Conservation (phyloP, 139 green algal species). For the Zygnema circumcarinatum region DNA sequence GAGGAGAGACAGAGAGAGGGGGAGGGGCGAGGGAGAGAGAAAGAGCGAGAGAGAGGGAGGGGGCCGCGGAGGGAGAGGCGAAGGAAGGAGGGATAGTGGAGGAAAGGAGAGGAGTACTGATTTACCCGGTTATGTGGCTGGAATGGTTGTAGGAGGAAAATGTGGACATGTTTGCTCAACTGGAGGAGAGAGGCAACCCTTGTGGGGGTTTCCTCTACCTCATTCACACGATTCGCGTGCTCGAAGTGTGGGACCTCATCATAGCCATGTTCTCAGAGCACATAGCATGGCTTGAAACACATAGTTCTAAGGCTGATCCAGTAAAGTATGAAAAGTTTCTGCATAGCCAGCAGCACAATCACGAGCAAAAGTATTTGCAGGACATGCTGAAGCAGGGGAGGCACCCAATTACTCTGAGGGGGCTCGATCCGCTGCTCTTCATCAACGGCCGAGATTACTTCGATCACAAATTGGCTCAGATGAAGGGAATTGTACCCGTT, state of each 20-base stretch:
- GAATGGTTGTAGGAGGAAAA: neutral
- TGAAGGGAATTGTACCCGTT: constrained; percentile 14
- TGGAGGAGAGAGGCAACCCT: constrained; percentile 16
- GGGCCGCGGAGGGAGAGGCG: no score
- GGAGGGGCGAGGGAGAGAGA: no score
- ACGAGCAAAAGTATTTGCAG: constrained; percentile 43
- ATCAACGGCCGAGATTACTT: constrained; percentile 42
- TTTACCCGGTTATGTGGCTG: no score
- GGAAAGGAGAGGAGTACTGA: no score
- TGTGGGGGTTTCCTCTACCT: constrained; percentile 46
- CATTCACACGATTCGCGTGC: constrained; percentile 3
- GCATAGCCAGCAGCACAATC: constrained; percentile 17
- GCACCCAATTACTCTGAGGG: neutral
- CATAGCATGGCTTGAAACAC: constrained; percentile 30
- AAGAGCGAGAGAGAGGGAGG: no score
- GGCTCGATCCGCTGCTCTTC: constrained; percentile 43
- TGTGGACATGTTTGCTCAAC: constrained; percentile 27
- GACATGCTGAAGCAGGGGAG: constrained; percentile 12
- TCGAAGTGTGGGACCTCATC: neutral
- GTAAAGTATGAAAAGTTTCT: constrained; percentile 18
- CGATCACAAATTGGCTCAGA: constrained; percentile 13
- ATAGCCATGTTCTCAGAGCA: constrained; percentile 33
- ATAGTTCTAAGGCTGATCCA: neutral
- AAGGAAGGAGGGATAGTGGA: no score
- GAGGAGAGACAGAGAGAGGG: no score